Evolutionary conservation across 2,329 filamentous ascomycete species (phyloP).

Genomic region (Cercospora sp.): DNA sequence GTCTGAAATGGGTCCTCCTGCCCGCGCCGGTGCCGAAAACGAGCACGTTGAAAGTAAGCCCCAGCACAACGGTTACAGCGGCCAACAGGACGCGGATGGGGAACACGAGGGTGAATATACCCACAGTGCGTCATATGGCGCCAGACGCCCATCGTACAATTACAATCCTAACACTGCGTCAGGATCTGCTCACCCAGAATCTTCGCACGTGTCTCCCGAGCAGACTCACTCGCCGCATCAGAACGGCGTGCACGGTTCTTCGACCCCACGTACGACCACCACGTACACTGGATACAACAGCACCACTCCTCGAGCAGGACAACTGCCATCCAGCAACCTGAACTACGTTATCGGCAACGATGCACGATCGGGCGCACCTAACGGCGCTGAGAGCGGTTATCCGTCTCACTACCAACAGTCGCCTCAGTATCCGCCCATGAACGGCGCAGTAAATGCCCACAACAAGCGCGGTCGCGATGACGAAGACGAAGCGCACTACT

Average conservation of each 20-base stretch:
- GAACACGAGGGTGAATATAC: constrained; percentile 73
- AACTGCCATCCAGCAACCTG: constrained; percentile 72
- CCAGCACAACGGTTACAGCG: constrained; percentile 58
- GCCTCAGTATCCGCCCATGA: constrained; percentile 59
- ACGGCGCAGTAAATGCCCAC: constrained; percentile 56
- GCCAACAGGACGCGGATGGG: constrained; percentile 38
- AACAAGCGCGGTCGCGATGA: constrained; percentile 63
- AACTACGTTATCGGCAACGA: constrained; percentile 86
- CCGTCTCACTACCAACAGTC: constrained; percentile 64
- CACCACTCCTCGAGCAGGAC: constrained; percentile 70
- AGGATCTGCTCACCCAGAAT: constrained; percentile 64
- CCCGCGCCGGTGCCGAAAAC: constrained; percentile 59
- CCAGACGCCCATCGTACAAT: constrained; percentile 71
- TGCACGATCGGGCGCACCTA: constrained; percentile 56
- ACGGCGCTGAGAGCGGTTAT: constrained; percentile 58
- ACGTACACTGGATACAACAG: constrained; percentile 72
- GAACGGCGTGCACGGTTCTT: constrained; percentile 71
- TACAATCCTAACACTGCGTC: constrained; percentile 69
- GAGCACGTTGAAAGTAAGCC: constrained; percentile 68
- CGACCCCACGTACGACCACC: constrained; percentile 77
- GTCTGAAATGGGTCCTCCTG: constrained; percentile 84
- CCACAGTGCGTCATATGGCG: constrained; percentile 70
- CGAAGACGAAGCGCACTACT: constrained; percentile 64
- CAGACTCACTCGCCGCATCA: constrained; percentile 83
- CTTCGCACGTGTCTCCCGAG: constrained; percentile 72